A percentile compares a stretch with the other conserved stretches of the same genome.
Conservation (phyloP, 306 rosid species). For the Castanea mollissima region DNA sequence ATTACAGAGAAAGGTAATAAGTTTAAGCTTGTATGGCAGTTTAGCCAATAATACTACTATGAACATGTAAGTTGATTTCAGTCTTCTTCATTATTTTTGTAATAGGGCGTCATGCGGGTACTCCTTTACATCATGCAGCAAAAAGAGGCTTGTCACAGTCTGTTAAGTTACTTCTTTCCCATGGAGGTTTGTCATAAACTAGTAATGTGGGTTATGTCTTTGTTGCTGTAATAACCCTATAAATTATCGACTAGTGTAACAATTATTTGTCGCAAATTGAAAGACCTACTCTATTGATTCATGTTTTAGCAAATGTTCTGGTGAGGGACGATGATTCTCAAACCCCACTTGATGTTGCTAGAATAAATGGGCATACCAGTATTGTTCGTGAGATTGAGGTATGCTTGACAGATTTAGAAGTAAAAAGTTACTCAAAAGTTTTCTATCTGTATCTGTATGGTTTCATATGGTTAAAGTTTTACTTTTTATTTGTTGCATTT, state of each 20-base stretch:
- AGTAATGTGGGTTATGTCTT: neutral
- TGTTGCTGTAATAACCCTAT: neutral
- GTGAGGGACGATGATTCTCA: constrained; percentile 27
- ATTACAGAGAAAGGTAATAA: neutral
- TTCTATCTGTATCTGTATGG: neutral
- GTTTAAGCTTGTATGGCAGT: neutral
- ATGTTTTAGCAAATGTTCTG: constrained; percentile 20
- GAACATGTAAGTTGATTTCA: neutral
- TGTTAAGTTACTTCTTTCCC: constrained; percentile 18
- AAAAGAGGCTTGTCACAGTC: constrained; percentile 9
- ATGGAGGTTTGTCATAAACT: constrained; percentile 14
- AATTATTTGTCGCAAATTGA: neutral
- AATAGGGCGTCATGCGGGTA: constrained; percentile 24
- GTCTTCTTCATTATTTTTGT: neutral
- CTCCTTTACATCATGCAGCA: constrained; percentile 32
- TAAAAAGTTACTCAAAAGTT: neutral
- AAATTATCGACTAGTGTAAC: too few relatives aligned
- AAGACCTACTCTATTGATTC: neutral
- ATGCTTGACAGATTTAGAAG: neutral
- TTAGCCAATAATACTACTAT: neutral
- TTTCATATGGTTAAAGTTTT: neutral
- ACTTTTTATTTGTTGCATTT: neutral
- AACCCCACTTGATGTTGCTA: constrained; percentile 30
- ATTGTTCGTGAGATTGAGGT: constrained; percentile 29
- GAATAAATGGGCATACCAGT: neutral